Percentiles rank a stretch among this genome's conserved stretches.
These are phyloP conservation scores for Kentomonas sorsogonicus DNA, from an alignment of 208 protist species.

Conservation along the genomic window DNA sequence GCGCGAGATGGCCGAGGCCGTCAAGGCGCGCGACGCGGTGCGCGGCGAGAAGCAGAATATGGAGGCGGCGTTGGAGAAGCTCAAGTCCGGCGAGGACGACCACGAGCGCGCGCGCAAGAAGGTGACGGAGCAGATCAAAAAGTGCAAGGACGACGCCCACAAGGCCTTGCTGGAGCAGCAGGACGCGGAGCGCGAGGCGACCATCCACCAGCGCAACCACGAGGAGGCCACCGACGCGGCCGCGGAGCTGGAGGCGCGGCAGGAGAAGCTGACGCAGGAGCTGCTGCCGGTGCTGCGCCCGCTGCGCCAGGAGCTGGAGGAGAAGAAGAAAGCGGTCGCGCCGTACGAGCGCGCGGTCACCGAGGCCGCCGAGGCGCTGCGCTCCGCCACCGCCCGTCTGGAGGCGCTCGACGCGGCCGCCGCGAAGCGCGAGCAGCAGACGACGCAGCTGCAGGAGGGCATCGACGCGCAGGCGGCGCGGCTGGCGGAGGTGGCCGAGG, in stretches of 20 bases:
- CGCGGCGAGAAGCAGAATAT: conserved; percentile 49
- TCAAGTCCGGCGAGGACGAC: conserved; percentile 65
- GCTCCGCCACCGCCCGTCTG: conserved; percentile 41
- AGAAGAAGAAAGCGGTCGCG: conserved; percentile 82
- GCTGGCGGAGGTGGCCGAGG: conserved; percentile 40
- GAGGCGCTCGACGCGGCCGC: conserved; percentile 27
- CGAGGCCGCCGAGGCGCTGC: conserved; percentile 47
- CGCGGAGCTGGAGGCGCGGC: conserved; percentile 45
- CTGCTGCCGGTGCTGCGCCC: conserved; percentile 70
- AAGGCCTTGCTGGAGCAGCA: conserved; percentile 74
- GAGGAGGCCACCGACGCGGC: conserved; percentile 60
- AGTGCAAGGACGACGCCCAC: conserved; percentile 75
- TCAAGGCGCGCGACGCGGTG: conserved; percentile 55
- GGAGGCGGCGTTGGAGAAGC: conserved; percentile 65
- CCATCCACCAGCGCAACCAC: conserved; percentile 79
- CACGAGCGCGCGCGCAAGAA: conserved; percentile 68
- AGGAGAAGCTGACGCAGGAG: conserved; percentile 65
- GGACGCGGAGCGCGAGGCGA: conserved; percentile 73
- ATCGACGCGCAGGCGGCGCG: conserved; percentile 21
- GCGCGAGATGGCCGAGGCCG: conserved; percentile 51
- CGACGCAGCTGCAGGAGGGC: conserved; percentile 29
- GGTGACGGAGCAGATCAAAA: conserved; percentile 71
- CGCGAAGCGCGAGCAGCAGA: conserved; percentile 23
- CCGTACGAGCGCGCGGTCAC: conserved; percentile 83
- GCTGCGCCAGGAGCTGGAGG: conserved; percentile 91